Conservation (phyloP, 2,329 filamentous ascomycete species). For the Pseudocercospora fijiensis region DNA sequence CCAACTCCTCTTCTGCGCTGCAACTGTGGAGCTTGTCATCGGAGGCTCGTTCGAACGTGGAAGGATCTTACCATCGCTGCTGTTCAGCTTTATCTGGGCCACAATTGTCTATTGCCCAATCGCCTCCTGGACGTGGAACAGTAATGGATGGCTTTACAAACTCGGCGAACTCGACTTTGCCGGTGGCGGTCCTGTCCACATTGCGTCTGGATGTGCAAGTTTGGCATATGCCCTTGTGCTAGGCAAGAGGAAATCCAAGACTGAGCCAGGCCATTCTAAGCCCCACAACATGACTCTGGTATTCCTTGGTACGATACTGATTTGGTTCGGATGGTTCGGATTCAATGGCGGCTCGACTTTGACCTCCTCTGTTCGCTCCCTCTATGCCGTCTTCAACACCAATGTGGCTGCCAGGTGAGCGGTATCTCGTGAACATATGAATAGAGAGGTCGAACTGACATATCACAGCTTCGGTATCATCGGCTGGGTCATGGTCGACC, state of each 20-base stretch:
- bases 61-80: constrained; percentile 62
- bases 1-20: constrained; percentile 62
- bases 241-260: constrained; percentile 56
- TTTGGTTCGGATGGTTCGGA: constrained; percentile 65
- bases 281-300: constrained; percentile 64
- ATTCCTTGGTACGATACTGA: constrained; percentile 62
- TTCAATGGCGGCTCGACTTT: constrained; percentile 59
- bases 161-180: constrained; percentile 61
- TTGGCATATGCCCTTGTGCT: constrained; percentile 64
- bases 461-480: constrained; percentile 55
- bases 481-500: constrained; percentile 56
- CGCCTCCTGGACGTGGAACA: constrained; percentile 67
- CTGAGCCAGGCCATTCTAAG: constrained; percentile 52
- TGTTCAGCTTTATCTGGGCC: constrained; percentile 65
- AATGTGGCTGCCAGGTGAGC: neutral
- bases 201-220: constrained; percentile 60
- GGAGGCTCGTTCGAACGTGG: constrained; percentile 64
- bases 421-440: too few relatives aligned
- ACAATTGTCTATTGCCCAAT: constrained; percentile 65
- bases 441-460: constrained; percentile 35
- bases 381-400: constrained; percentile 58
- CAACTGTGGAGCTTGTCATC: constrained; percentile 63
- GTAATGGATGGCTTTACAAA: constrained; percentile 63
- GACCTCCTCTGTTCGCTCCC: constrained; percentile 54
- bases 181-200: constrained; percentile 63